Conservation (phyloP, 371 early-diverging fungal genomes). For the Smittium culicis region DNA sequence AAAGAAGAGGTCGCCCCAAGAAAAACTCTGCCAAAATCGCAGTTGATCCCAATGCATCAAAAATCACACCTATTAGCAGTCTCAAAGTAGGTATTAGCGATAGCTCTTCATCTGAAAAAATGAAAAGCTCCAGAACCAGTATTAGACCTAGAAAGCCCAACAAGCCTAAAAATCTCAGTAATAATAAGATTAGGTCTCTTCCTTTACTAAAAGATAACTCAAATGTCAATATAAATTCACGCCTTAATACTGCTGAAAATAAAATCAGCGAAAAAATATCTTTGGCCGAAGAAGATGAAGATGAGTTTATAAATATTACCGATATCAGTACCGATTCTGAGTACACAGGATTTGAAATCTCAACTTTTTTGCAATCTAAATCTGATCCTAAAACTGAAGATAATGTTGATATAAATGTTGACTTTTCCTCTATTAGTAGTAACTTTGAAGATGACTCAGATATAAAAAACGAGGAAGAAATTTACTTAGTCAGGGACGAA, state of each 20-base stretch:
- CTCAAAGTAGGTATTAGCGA: too few species aligned
- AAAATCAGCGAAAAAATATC: too few species aligned
- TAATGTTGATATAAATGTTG: neutral
- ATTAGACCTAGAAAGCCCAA: neutral
- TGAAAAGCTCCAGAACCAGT: slow-evolving; percentile 13
- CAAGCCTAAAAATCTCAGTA: neutral
- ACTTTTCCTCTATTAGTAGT: neutral
- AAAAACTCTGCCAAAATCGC: slow-evolving; percentile 11
- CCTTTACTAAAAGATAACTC: too few species aligned
- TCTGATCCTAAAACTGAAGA: neutral
- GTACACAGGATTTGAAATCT: neutral
- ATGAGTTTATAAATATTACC: slow-evolving; percentile 31
- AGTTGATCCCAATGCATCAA: slow-evolving; percentile 15
- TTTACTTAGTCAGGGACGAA: slow-evolving; percentile 15
- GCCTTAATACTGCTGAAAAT: too few species aligned
- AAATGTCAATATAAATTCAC: too few species aligned
- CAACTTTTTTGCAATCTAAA: neutral
- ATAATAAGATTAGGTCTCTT: too few species aligned
- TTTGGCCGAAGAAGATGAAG: slow-evolving; percentile 11
- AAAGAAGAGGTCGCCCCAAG: neutral
- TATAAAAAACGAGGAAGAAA: slow-evolving; percentile 22
- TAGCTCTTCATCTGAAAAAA: too few species aligned
- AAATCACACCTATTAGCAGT: too few species aligned
- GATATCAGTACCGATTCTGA: slow-evolving; percentile 26
- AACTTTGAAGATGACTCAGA: slow-evolving; percentile 9